These are phyloP conservation scores for Craterostigma plantagineum DNA, from an alignment of 257 asterid species.

Conservation along the genomic window DNA sequence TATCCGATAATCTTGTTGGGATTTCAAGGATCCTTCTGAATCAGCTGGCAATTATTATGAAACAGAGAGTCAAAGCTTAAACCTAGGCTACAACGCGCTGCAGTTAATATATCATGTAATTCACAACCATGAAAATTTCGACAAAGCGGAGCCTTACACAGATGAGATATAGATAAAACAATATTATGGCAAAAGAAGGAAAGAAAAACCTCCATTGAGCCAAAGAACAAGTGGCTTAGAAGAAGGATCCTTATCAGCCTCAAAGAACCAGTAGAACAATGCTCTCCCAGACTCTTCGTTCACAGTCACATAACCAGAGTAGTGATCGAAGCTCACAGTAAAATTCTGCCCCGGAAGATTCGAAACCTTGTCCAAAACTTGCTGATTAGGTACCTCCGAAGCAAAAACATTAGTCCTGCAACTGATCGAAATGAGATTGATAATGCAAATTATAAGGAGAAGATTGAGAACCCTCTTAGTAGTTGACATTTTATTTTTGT, in stretches of 20 bases:
- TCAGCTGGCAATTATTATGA: no score
- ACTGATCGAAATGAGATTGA: slow-evolving; percentile 21
- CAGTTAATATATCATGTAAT: no score
- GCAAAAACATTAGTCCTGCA: slow-evolving; percentile 3
- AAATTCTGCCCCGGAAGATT: slow-evolving; percentile 70
- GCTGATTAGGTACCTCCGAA: slow-evolving; percentile 21
- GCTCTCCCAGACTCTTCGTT: slow-evolving; percentile 51
- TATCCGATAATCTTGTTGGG: no score
- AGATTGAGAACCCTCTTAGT: slow-evolving; percentile 23
- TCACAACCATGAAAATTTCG: no score
- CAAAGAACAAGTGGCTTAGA: slow-evolving; percentile 87
- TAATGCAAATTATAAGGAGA: slow-evolving; percentile 13
- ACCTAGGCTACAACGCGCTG: no score
- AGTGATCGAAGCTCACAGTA: slow-evolving; percentile 57
- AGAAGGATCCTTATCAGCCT: slow-evolving; percentile 69
- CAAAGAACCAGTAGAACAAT: slow-evolving; percentile 87
- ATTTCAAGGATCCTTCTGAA: no score
- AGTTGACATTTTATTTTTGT: slow-evolving; percentile 34
- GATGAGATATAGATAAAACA: background rate
- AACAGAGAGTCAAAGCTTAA: no score
- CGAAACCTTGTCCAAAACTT: slow-evolving; percentile 34
- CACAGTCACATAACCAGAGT: slow-evolving; percentile 61
- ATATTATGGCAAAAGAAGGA: background rate
- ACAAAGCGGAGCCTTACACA: background rate
- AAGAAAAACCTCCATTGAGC: slow-evolving; percentile 79